Conservation (phyloP, 768 basidiomycete species). For the Collybia sordida region DNA sequence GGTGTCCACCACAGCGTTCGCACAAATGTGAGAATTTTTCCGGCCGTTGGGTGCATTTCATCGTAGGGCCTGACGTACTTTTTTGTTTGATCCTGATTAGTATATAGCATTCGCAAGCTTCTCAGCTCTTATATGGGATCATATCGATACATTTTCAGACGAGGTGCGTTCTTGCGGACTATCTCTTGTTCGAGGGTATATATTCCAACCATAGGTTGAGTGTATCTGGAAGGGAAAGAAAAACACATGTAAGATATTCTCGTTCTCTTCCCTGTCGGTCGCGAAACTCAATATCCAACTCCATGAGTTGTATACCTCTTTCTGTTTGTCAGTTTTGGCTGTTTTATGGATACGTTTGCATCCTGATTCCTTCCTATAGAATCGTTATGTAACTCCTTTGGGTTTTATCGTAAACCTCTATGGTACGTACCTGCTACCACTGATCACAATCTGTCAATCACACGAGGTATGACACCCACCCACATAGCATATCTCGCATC, state of each 20-base stretch:
- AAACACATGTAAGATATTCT: conserved; percentile 35
- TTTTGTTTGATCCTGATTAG: too few relatives aligned
- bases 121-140: conserved; percentile 55
- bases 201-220: conserved; percentile 31
- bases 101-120: conserved; percentile 44
- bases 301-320: conserved; percentile 42
- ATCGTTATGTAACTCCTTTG: conserved; percentile 62
- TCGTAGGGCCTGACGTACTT: not conserved
- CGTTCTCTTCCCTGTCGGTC: not conserved
- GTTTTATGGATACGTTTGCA: not conserved
- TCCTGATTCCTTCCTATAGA: conserved; percentile 33
- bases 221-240: conserved; percentile 52
- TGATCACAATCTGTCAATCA: not conserved
- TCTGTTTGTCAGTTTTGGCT: conserved; percentile 31
- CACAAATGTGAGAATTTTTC: not conserved
- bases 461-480: not conserved
- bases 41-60: not conserved
- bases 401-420: conserved; percentile 60
- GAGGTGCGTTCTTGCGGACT: conserved; percentile 27
- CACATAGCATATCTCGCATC: conserved; percentile 40
- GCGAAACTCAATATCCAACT: not conserved
- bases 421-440: conserved; percentile 25
- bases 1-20: not conserved
- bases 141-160: conserved; percentile 48
- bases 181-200: not conserved